These are phyloP conservation scores for Sarocladium brachiariae DNA, from an alignment of 2,329 filamentous ascomycete species.

Conservation along the genomic window DNA sequence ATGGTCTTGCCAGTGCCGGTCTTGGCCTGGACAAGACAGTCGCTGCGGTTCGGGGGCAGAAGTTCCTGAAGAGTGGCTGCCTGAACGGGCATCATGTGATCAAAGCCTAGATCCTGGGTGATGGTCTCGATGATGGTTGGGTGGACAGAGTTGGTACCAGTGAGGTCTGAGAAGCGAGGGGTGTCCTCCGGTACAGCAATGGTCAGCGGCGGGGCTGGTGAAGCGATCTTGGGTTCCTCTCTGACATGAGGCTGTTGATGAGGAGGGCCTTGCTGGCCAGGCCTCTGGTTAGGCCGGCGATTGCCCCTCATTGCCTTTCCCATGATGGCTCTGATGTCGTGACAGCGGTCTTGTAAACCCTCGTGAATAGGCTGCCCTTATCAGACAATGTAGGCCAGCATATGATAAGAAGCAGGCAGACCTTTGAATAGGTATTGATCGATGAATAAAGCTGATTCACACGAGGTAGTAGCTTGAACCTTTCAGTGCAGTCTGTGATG, in stretches of 20 bases:
- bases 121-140: conserved; percentile 41
- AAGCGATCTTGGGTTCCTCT: conserved; percentile 4
- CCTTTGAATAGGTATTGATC: too few relatives aligned
- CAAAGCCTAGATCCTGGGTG: conserved; percentile 40
- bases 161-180: conserved; percentile 39
- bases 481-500: not conserved
- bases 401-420: too few relatives aligned
- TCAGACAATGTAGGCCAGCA: too few relatives aligned
- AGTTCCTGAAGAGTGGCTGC: conserved; percentile 43
- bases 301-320: conserved; percentile 4
- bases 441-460: not conserved
- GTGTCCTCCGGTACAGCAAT: conserved; percentile 33
- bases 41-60: conserved; percentile 40
- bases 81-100: conserved; percentile 50
- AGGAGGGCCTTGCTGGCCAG: conserved; percentile 1
- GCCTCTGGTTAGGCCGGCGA: not conserved
- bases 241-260: conserved; percentile 6
- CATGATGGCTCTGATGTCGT: not conserved
- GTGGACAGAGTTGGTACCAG: conserved; percentile 34
- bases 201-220: conserved; percentile 12
- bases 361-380: not conserved
- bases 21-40: conserved; percentile 91
- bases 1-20: conserved; percentile 94
- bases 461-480: not conserved
- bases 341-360: not conserved